Percentiles rank a stretch among this genome's conserved stretches.
Evolutionary conservation across 768 basidiomycete genomes (phyloP).

Genomic region (Tricholoma sp.): DNA sequence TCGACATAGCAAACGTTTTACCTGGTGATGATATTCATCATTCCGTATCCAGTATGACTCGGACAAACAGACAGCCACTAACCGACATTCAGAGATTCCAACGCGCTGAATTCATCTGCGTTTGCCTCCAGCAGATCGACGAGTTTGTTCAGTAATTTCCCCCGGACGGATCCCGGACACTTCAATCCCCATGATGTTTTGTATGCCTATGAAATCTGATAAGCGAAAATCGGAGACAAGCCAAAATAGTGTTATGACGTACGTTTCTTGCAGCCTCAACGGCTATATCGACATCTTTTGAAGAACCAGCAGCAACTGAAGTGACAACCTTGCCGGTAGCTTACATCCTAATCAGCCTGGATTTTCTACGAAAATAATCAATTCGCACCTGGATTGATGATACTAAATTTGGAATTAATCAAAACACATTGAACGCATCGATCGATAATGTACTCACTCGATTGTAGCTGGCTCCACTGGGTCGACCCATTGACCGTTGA

Average conservation of each 20-base stretch:
- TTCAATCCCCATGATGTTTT: conserved; percentile 28
- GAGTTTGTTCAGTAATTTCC: conserved; percentile 47
- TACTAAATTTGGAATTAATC: neutral
- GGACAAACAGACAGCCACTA: conserved; percentile 5
- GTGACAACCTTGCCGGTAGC: conserved; percentile 1
- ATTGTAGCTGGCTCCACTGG: conserved; percentile 10
- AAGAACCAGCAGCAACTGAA: neutral
- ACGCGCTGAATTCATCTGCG: conserved; percentile 51
- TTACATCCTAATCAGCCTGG: neutral
- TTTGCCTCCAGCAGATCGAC: conserved; percentile 52
- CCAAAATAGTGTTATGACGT: neutral
- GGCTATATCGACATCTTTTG: neutral
- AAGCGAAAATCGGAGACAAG: neutral
- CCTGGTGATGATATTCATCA: neutral
- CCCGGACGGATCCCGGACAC: conserved; percentile 34
- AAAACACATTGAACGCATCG: no score
- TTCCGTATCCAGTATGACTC: neutral
- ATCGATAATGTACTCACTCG: conserved; percentile 11
- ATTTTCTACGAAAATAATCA: neutral
- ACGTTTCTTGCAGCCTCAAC: neutral
- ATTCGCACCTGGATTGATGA: neutral
- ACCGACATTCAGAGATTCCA: conserved; percentile 59
- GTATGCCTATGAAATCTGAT: neutral
- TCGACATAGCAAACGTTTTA: conserved; percentile 37
- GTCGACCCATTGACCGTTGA: neutral